A percentile compares a stretch with the other conserved stretches of the same genome.
Conservation (phyloP, 768 basidiomycete genomes). For the Hygrophorus pudorinus region DNA sequence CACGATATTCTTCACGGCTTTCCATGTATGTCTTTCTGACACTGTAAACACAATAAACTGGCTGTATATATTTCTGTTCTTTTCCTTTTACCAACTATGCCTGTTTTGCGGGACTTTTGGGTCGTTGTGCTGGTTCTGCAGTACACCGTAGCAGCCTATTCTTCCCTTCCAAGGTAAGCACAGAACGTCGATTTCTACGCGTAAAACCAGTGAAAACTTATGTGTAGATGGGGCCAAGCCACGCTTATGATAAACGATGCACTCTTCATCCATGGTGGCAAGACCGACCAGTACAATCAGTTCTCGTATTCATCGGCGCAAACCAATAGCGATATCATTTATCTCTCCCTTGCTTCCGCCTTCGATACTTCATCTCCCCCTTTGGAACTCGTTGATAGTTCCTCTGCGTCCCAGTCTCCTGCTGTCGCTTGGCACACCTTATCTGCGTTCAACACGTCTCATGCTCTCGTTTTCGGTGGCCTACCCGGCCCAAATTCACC, state of each 20-base stretch:
- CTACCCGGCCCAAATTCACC: conserved; percentile 51
- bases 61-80: no score
- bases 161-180: conserved; percentile 8
- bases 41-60: no score
- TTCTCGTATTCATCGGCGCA: conserved; percentile 71
- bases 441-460: conserved; percentile 47
- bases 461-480: conserved; percentile 67
- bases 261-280: conserved; percentile 73
- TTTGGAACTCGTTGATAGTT: conserved; percentile 49
- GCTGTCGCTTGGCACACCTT: conserved; percentile 74
- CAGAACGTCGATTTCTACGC: not conserved
- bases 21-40: no score
- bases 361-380: conserved; percentile 59
- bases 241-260: conserved; percentile 43
- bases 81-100: no score
- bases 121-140: not conserved
- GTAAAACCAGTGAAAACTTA: conserved; percentile 4
- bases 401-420: conserved; percentile 42
- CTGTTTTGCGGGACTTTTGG: not conserved
- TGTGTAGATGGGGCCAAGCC: conserved; percentile 77
- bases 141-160: conserved; percentile 2
- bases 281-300: conserved; percentile 58
- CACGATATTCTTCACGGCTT: no score
- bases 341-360: conserved; percentile 48
- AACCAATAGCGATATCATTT: conserved; percentile 59